Percentiles rank a stretch among this genome's conserved stretches.
These are phyloP conservation scores for Trichoderma oligosporum DNA, from an alignment of 2,329 filamentous ascomycete genomes.

Conservation along the genomic window DNA sequence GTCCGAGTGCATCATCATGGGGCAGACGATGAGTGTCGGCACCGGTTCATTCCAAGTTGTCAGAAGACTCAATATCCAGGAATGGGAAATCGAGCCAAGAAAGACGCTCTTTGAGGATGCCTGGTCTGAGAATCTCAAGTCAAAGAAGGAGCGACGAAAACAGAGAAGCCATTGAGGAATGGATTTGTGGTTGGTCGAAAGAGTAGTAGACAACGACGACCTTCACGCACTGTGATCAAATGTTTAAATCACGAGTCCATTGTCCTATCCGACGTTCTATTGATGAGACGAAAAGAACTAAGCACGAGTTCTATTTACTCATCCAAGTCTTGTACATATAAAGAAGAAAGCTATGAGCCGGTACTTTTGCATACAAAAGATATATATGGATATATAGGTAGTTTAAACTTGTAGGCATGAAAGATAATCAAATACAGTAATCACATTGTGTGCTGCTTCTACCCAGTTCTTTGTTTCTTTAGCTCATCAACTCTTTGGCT, in stretches of 20 bases:
- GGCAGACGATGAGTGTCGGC: constrained; percentile 86
- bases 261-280: no score
- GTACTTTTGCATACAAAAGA: no score
- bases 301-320: no score
- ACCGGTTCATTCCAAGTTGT: constrained; percentile 92
- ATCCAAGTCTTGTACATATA: no score
- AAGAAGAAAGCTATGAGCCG: no score
- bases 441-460: background rate
- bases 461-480: no score
- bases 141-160: constrained; percentile 18
- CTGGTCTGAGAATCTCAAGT: constrained; percentile 40
- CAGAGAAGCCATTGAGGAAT: background rate
- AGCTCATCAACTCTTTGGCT: no score
- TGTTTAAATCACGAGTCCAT: no score
- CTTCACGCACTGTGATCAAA: no score
- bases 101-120: constrained; percentile 69
- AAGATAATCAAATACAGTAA: background rate
- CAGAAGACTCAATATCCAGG: constrained; percentile 64
- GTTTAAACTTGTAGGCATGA: background rate
- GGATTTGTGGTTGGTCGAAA: background rate
- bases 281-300: no score
- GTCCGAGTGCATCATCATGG: constrained; percentile 96
- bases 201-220: no score
- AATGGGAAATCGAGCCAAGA: constrained; percentile 54
- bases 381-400: background rate